These are phyloP conservation scores for Apophysomyces variabilis DNA, from an alignment of 371 early-diverging fungal genomes.

Conservation along the genomic window DNA sequence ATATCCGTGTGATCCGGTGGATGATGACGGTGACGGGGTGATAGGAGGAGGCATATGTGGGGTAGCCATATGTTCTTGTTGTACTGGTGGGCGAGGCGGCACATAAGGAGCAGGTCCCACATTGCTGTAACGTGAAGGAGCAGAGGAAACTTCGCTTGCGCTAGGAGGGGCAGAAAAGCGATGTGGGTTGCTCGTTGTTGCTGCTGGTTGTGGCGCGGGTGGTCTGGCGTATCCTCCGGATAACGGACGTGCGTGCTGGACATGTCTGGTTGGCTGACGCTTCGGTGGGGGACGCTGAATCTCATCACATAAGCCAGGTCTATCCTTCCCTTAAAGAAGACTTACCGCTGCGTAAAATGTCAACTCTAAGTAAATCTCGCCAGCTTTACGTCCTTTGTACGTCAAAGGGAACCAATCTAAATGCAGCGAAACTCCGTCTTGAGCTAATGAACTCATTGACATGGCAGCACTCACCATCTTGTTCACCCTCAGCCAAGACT, in stretches of 20 bases:
- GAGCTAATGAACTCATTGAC: background rate
- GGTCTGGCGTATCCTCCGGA: slow-evolving; percentile 21
- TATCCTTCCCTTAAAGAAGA: background rate
- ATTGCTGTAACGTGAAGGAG: slow-evolving; percentile 25
- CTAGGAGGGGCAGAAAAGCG: slow-evolving; percentile 19
- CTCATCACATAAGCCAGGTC: background rate
- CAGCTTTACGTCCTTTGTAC: slow-evolving; percentile 56
- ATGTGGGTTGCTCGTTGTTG: slow-evolving; percentile 18
- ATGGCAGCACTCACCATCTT: slow-evolving; percentile 55
- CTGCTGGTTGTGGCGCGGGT: slow-evolving; percentile 26
- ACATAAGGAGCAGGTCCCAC: slow-evolving; percentile 26
- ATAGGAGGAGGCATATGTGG: slow-evolving; percentile 29
- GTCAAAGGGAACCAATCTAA: slow-evolving; percentile 61
- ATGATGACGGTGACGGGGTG: slow-evolving; percentile 19
- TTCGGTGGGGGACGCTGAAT: slow-evolving; percentile 45
- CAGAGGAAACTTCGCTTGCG: slow-evolving; percentile 23
- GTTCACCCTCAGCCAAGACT: slow-evolving; percentile 67
- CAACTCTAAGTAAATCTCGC: slow-evolving; percentile 60
- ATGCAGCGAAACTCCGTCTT: slow-evolving; percentile 1
- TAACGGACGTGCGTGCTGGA: slow-evolving; percentile 23
- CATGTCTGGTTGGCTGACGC: slow-evolving; percentile 47
- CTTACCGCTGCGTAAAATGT: slow-evolving; percentile 65
- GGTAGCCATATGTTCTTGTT: slow-evolving; percentile 19
- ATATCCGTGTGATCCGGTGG: slow-evolving; percentile 25
- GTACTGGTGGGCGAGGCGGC: slow-evolving; percentile 19